Conservation (phyloP, 2,329 filamentous ascomycete species). For the Penicillium sp. region DNA sequence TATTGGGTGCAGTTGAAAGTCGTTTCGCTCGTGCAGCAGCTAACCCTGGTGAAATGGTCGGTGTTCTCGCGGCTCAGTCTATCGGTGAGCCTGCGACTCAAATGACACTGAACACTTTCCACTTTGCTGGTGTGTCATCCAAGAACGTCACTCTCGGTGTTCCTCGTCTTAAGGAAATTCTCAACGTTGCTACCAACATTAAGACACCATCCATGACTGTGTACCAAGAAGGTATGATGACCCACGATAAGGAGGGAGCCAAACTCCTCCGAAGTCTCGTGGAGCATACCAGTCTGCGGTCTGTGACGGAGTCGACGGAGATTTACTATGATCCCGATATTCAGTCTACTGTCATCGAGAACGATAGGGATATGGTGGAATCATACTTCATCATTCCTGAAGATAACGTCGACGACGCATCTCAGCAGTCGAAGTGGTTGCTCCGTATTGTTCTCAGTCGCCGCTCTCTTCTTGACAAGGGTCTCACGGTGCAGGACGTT, state of each 20-base stretch:
- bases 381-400: conserved; percentile 95
- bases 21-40: conserved; percentile 83
- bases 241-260: conserved; percentile 70
- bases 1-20: conserved; percentile 85
- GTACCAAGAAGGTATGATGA: conserved; percentile 65
- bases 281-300: conserved; percentile 90
- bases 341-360: conserved; percentile 76
- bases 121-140: conserved; percentile 98
- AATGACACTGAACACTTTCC: conserved; percentile 99
- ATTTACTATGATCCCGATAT: conserved; percentile 97
- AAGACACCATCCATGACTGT: conserved; percentile 98
- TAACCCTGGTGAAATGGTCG: conserved; percentile 96
- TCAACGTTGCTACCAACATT: conserved; percentile 96
- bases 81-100: conserved; percentile 98
- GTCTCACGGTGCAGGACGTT: conserved; percentile 85
- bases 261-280: conserved; percentile 85
- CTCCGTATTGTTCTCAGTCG: conserved; percentile 90
- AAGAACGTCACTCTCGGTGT: conserved; percentile 99
- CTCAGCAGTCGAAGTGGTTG: conserved; percentile 84
- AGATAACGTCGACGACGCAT: conserved; percentile 64
- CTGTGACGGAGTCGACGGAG: conserved; percentile 86
- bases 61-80: conserved; percentile 93
- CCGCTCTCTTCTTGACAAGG: conserved; percentile 89
- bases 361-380: conserved; percentile 90
- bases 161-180: conserved; percentile 97